phyloP scores from a whole-genome alignment of 2,329 filamentous ascomycete species.

The Setomelanomma holmii region DNA sequence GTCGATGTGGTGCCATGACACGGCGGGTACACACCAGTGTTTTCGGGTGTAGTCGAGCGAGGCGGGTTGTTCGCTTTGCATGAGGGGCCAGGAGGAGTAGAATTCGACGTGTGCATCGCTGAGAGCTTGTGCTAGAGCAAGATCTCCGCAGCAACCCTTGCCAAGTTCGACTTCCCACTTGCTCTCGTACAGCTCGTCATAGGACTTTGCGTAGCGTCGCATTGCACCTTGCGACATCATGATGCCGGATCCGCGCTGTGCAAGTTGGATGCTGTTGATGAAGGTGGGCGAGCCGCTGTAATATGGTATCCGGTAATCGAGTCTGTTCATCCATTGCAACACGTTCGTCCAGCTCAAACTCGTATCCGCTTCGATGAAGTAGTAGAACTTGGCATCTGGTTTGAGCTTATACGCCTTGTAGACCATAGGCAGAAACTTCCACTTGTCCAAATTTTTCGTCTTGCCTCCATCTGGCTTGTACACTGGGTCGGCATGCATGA shows the following conservation, averaged over 20 bases:
- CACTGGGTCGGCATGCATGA: constrained; percentile 53
- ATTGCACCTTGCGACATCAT: constrained; percentile 52
- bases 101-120: constrained; percentile 45
- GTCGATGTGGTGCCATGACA: constrained; percentile 48
- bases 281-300: constrained; percentile 51
- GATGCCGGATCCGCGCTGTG: constrained; percentile 53
- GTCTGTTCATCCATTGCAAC: constrained; percentile 47
- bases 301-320: constrained; percentile 51
- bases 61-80: constrained; percentile 52
- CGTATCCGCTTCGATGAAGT: constrained; percentile 48
- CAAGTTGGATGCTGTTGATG: constrained; percentile 49
- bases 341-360: constrained; percentile 46
- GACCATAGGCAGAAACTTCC: constrained; percentile 65
- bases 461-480: constrained; percentile 50
- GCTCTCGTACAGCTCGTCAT: constrained; percentile 37
- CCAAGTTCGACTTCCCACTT: constrained; percentile 44
- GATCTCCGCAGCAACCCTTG: constrained; percentile 49
- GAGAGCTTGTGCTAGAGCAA: constrained; percentile 45
- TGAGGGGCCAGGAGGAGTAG: constrained; percentile 50
- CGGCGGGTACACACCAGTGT: constrained; percentile 53
- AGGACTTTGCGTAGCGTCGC: constrained; percentile 37
- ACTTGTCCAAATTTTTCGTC: constrained; percentile 63
- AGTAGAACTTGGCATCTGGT: constrained; percentile 35
- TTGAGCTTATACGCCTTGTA: constrained; percentile 54
- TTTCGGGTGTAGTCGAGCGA: constrained; percentile 48